Percentiles rank a stretch among this genome's conserved stretches.
Evolutionary conservation across 2,329 filamentous ascomycete species (phyloP).

Genomic region (Ceratocystis lukuohia): DNA sequence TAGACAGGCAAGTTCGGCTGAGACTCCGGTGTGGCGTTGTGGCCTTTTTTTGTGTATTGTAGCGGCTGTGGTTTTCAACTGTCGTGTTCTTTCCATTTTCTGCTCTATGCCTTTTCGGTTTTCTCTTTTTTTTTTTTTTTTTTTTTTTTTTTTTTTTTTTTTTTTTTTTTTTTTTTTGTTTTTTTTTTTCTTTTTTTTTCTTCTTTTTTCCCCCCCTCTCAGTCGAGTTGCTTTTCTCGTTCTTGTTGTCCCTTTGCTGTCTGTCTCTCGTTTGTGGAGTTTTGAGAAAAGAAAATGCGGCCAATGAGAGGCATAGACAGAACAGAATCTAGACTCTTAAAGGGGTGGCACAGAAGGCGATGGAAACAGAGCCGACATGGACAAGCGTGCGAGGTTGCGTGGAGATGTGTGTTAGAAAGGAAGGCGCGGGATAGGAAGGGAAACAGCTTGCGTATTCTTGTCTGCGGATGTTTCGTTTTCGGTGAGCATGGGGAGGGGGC

Average conservation of each 20-base stretch:
- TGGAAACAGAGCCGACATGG: background rate
- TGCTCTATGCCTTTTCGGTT: background rate
- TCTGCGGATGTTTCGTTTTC: background rate
- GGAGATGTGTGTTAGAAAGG: no score
- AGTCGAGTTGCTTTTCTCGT: background rate
- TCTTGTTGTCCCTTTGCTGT: background rate
- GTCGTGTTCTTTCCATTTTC: background rate
- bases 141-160: background rate
- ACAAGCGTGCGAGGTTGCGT: background rate
- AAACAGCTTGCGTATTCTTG: background rate
- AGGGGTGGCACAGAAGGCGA: background rate
- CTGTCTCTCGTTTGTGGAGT: background rate
- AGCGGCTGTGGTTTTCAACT: background rate
- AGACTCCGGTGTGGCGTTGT: slow-evolving; percentile 2
- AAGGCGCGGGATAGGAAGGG: slow-evolving; percentile 1
- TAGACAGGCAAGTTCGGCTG: background rate
- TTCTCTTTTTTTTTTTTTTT: background rate
- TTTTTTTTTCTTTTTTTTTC: no score
- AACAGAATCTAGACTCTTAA: slow-evolving; percentile 1
- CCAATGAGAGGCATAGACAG: background rate
- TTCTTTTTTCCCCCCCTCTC: no score
- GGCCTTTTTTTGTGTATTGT: background rate
- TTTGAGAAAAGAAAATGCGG: slow-evolving; percentile 3
- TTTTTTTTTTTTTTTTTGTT: no score
- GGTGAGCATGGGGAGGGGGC: background rate